Percentiles rank a stretch among this genome's conserved stretches.
phyloP scores from a whole-genome alignment of 495 filamentous ascomycete genomes.

The Acidiella bohemica region DNA sequence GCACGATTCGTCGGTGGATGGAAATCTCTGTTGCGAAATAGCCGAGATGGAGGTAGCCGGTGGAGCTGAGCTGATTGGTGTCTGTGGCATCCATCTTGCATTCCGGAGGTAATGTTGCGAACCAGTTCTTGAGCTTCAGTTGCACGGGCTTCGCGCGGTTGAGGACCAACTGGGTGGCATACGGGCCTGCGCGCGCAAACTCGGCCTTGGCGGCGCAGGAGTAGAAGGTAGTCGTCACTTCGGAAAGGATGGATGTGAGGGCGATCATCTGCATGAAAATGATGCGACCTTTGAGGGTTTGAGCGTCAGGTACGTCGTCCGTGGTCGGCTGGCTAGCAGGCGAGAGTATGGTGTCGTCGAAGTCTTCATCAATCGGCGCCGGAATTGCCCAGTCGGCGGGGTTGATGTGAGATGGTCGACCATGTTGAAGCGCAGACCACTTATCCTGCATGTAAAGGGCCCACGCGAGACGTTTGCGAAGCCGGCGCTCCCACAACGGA shows the following conservation, averaged over 20 bases:
- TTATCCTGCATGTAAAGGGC: constrained; percentile 88
- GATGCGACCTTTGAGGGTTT: constrained; percentile 48
- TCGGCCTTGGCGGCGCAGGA: constrained; percentile 47
- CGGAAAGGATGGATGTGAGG: constrained; percentile 60
- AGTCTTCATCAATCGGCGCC: constrained; percentile 53
- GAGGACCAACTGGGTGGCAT: constrained; percentile 44
- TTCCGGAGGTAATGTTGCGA: constrained; percentile 46
- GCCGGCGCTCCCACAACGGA: constrained; percentile 69
- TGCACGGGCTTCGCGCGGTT: constrained; percentile 70
- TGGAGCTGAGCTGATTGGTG: constrained; percentile 29
- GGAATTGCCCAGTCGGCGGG: constrained; percentile 72
- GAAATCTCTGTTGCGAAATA: constrained; percentile 80
- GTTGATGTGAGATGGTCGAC: constrained; percentile 73
- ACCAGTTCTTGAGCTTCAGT: constrained; percentile 73
- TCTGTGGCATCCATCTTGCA: constrained; percentile 49
- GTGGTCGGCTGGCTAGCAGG: constrained; percentile 25
- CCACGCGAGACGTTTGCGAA: constrained; percentile 78
- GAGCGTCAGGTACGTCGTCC: constrained; percentile 13
- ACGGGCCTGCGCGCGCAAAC: constrained; percentile 31
- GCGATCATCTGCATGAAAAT: constrained; percentile 62
- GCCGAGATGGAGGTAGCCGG: constrained; percentile 65
- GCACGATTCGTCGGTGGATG: constrained; percentile 68
- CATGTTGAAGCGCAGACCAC: constrained; percentile 78
- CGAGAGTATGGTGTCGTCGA: constrained; percentile 41
- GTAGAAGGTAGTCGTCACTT: constrained; percentile 71